These are phyloP conservation scores for Wickerhamomyces queroliae DNA, from an alignment of 805 yeast genomes.

Conservation along the genomic window DNA sequence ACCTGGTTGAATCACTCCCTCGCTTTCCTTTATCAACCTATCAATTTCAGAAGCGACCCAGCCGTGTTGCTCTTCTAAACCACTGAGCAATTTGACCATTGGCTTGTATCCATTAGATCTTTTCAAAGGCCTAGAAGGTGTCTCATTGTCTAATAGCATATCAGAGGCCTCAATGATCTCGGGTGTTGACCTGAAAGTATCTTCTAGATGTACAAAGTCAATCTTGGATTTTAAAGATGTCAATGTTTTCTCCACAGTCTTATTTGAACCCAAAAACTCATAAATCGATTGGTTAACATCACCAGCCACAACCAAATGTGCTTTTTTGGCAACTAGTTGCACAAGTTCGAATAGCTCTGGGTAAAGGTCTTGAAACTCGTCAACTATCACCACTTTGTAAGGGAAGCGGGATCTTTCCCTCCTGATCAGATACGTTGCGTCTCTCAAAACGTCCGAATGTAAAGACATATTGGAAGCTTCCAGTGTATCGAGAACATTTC, in stretches of 20 bases:
- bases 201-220: slow-evolving; percentile 30
- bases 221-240: slow-evolving; percentile 7
- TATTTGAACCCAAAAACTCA: slow-evolving; percentile 53
- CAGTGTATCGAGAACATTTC: slow-evolving; percentile 5
- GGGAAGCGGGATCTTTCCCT: slow-evolving; percentile 17
- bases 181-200: slow-evolving; percentile 59
- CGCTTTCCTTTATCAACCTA: slow-evolving; percentile 33
- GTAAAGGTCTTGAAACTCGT: slow-evolving; percentile 72
- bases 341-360: slow-evolving; percentile 42
- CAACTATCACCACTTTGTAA: slow-evolving; percentile 47
- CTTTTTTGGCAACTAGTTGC: slow-evolving; percentile 26
- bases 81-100: slow-evolving; percentile 17
- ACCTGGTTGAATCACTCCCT: slow-evolving; percentile 33
- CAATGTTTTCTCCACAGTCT: slow-evolving; percentile 24
- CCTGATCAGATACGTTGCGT: slow-evolving; percentile 27
- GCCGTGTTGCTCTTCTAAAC: slow-evolving; percentile 31
- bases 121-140: slow-evolving; percentile 1
- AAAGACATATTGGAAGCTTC: slow-evolving; percentile 10
- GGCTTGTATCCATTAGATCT: slow-evolving; percentile 10
- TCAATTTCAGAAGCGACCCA: slow-evolving; percentile 41
- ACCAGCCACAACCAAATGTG: slow-evolving; percentile 64
- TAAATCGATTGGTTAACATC: slow-evolving; percentile 70
- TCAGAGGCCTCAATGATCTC: slow-evolving; percentile 44
- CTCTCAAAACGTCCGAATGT: slow-evolving; percentile 17
- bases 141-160: slow-evolving; percentile 4